A percentile compares a stretch with the other conserved stretches of the same genome.
Conservation (phyloP, 257 asterid genomes). For the Nemophila menziesii region DNA sequence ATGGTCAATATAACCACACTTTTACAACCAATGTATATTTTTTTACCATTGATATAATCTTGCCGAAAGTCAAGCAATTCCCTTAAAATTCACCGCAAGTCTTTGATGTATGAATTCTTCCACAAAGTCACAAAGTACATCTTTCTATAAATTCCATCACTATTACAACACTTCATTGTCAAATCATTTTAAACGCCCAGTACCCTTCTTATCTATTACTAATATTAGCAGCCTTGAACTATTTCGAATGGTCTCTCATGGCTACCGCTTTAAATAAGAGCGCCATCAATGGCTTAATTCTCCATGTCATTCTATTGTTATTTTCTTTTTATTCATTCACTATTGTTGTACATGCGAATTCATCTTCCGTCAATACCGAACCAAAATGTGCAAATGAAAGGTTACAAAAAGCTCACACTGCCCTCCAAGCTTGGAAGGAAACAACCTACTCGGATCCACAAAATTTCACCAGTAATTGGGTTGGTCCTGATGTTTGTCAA, state of each 20-base stretch:
- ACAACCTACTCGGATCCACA: slow-evolving; percentile 72
- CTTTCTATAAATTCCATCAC: slow-evolving; percentile 13
- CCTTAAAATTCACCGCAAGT: too few relatives aligned
- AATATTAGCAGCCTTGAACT: slow-evolving; percentile 41
- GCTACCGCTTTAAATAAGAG: slow-evolving; percentile 31
- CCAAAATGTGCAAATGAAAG: slow-evolving; percentile 26
- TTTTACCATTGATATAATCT: too few relatives aligned
- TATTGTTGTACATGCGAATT: slow-evolving; percentile 14
- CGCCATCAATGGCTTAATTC: slow-evolving; percentile 39
- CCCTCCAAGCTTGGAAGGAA: slow-evolving; percentile 66
- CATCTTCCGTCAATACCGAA: too few relatives aligned
- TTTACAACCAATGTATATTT: too few relatives aligned
- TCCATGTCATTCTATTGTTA: slow-evolving; percentile 16
- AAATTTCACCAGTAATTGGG: slow-evolving; percentile 60
- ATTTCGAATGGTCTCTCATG: slow-evolving; percentile 39
- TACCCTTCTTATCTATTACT: neutral
- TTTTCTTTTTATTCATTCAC: slow-evolving; percentile 16
- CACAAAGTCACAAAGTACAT: slow-evolving; percentile 8
- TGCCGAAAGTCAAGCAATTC: too few relatives aligned
- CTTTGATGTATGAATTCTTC: too few relatives aligned
- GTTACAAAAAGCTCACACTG: slow-evolving; percentile 47
- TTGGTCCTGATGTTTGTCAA: slow-evolving; percentile 53
- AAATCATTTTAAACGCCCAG: neutral
- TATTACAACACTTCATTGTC: neutral
- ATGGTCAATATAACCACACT: too few relatives aligned